These are phyloP conservation scores for Ceratocystis eucalypticola DNA, from an alignment of 2,329 filamentous ascomycete genomes.

Conservation along the genomic window DNA sequence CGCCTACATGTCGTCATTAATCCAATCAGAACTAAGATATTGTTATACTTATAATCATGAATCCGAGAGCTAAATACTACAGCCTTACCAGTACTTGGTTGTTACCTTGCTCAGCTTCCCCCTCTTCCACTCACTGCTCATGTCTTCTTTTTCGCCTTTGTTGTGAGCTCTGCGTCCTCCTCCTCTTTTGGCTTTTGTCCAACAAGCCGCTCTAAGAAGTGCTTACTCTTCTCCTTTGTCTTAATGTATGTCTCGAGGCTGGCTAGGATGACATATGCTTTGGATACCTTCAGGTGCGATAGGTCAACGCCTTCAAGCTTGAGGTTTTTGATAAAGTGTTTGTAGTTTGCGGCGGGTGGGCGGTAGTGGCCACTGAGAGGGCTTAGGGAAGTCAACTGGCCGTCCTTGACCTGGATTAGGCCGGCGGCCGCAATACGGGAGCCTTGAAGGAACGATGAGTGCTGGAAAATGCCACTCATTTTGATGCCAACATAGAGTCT, in stretches of 20 bases:
- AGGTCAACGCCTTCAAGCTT: conserved; percentile 65
- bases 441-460: conserved; percentile 78
- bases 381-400: conserved; percentile 58
- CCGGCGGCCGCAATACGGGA: conserved; percentile 71
- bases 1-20: background rate
- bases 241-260: conserved; percentile 70
- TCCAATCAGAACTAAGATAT: background rate
- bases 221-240: conserved; percentile 50
- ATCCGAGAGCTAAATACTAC: background rate
- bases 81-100: background rate
- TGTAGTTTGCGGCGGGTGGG: conserved; percentile 70
- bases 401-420: conserved; percentile 71
- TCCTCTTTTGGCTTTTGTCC: conserved; percentile 13
- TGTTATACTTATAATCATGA: conserved; percentile 4
- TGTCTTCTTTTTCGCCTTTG: conserved; percentile 6
- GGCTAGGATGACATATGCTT: conserved; percentile 68
- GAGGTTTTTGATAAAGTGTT: conserved; percentile 62
- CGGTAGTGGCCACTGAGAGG: conserved; percentile 70
- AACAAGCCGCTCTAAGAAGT: conserved; percentile 27
- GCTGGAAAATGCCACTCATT: conserved; percentile 74
- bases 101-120: background rate
- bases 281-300: conserved; percentile 61
- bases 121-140: background rate
- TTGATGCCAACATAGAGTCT: conserved; percentile 85
- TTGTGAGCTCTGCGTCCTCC: conserved; percentile 4